Evolutionary conservation across 2,329 filamentous ascomycete species (phyloP).

Genomic region (Aplosporella prunicola): DNA sequence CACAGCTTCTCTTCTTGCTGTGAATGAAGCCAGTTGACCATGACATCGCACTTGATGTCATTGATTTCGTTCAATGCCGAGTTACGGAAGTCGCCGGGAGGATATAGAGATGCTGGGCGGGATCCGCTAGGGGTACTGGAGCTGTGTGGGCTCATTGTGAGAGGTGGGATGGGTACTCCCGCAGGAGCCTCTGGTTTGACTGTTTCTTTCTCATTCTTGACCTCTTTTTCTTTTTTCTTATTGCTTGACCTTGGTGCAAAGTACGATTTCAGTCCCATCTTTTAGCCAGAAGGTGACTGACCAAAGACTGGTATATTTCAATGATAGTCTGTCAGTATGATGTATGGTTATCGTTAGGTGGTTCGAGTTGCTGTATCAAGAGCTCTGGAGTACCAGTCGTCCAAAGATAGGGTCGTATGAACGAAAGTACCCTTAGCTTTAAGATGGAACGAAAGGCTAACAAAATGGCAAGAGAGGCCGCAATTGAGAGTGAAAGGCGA

Average conservation of each 20-base stretch:
- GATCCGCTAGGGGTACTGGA: conserved; percentile 10
- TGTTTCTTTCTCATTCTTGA: neutral
- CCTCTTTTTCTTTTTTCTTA: conserved; percentile 1
- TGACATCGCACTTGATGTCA: conserved; percentile 51
- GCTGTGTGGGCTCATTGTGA: conserved; percentile 1
- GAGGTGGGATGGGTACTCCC: conserved; percentile 1
- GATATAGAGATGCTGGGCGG: conserved; percentile 25
- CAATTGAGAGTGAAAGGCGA: too few relatives aligned
- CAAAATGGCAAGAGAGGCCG: too few relatives aligned
- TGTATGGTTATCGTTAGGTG: too few relatives aligned
- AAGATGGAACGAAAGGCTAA: too few relatives aligned
- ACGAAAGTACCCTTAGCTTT: too few relatives aligned
- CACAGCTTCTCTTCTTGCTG: conserved; percentile 50
- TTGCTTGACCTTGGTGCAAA: conserved; percentile 3
- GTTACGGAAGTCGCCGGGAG: conserved; percentile 28
- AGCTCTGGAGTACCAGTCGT: too few relatives aligned
- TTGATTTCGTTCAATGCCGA: conserved; percentile 35
- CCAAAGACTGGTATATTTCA: too few relatives aligned
- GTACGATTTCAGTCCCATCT: conserved; percentile 9
- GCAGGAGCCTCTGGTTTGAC: neutral
- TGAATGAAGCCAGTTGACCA: conserved; percentile 55
- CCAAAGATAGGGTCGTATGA: too few relatives aligned
- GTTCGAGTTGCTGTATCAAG: too few relatives aligned
- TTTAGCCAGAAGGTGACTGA: too few relatives aligned
- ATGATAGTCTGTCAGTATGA: too few relatives aligned